Base-by-base conservation (phyloP, 257 asterid species). In the Agastache rugosa region DNA sequence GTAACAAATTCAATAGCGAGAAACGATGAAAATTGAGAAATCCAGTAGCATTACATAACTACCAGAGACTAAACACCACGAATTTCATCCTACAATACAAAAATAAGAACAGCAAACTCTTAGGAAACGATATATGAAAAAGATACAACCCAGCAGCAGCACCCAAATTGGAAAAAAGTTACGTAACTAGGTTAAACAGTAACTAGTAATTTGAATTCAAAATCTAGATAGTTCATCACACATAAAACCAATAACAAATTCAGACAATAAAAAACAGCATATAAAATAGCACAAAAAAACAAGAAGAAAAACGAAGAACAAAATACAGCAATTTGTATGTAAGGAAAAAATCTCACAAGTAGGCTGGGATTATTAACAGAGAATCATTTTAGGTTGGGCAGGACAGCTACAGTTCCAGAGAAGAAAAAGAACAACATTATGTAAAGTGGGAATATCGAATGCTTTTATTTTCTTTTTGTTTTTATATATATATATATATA, bases 321-420 rank as follows among this genome's bases (percentile, higher is more conserved):
- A 41, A 11, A 44, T 6, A 44, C 74, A 63, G 23, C 31, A 64
- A 19, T 35, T 23, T 6, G 58, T 66, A 34, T 9, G 5, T 1
- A 35, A 27, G 11, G 22, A 20, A 64, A 25, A 22, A 9, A 60
- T 72, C 86, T 66, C 69, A 78, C 83, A 34, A 67, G 29, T 71
- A 27, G 69, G 70, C 17, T 14, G 23, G 60, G 54, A 53, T 69
- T 50, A 53, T 69, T 50, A 61, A 72, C 8, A 34, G 64, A 72
- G 61, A 42, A 63, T 10, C 53, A 56, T 29, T 50, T 67, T 42
- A 61, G 48, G 39, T 22, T 22, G 65, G 59, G 17, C 47, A 59
- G 65, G 59, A 14, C 47, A 59, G 59, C 69, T 31, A 72, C 53
- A 67, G 62, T 67, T 54, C 31, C 63, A 29, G 54, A 35, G 42